Conservation (phyloP, 169 alveolate species). For the Eimeria sp. region DNA sequence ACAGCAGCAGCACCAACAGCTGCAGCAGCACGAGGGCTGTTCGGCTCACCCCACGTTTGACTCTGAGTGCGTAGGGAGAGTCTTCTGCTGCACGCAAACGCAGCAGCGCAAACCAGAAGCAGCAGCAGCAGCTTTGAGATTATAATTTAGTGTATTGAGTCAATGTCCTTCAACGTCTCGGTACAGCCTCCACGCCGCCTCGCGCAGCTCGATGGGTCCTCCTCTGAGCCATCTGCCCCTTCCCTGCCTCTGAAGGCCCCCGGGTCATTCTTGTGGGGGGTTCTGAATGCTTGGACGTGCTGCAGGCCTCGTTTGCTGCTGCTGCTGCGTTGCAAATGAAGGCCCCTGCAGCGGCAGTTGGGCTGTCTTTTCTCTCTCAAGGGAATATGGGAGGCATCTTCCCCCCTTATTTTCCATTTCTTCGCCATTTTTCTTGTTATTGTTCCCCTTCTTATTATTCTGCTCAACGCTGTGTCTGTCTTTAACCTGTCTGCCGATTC, state of each 20-base stretch:
- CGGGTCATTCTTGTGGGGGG: not conserved
- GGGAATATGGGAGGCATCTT: too few relatives aligned
- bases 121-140: not conserved
- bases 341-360: too few relatives aligned
- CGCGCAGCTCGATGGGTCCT: not conserved
- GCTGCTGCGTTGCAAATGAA: too few relatives aligned
- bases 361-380: too few relatives aligned
- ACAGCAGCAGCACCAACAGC: constrained; percentile 17
- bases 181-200: too few relatives aligned
- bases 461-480: not conserved
- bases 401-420: too few relatives aligned
- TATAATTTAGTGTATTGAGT: too few relatives aligned
- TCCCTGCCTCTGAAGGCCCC: not conserved
- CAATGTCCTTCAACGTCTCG: too few relatives aligned
- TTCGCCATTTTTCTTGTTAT: too few relatives aligned
- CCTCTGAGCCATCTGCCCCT: not conserved
- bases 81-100: not conserved
- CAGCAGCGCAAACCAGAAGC: not conserved
- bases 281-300: not conserved
- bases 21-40: not conserved
- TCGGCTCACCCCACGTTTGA: constrained; percentile 9
- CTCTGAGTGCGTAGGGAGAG: constrained; percentile 15
- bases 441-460: too few relatives aligned
- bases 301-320: not conserved
- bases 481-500: not conserved